These are phyloP conservation scores for Rhizopogon roseolus DNA, from an alignment of 768 basidiomycete species.

Conservation along the genomic window DNA sequence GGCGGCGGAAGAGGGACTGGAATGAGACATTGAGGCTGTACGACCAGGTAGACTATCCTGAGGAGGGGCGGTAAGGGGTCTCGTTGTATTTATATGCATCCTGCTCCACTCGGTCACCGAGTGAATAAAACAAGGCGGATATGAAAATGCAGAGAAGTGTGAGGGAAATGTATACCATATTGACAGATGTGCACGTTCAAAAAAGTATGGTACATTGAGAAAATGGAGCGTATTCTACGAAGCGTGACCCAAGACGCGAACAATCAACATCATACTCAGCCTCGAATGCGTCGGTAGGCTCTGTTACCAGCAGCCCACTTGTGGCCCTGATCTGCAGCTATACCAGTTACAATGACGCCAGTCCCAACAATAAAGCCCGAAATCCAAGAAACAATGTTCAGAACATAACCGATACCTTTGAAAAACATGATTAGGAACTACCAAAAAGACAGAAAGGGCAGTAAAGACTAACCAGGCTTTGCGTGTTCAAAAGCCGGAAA, in stretches of 20 bases:
- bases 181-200: no score
- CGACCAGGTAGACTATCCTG: constrained; percentile 79
- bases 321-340: constrained; percentile 43
- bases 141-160: neutral
- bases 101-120: no score
- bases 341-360: constrained; percentile 58
- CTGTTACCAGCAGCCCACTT: constrained; percentile 77
- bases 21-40: constrained; percentile 81
- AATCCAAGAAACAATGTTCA: constrained; percentile 61
- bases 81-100: neutral
- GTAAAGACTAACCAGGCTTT: constrained; percentile 45
- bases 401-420: constrained; percentile 56
- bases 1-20: constrained; percentile 85
- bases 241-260: neutral
- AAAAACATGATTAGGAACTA: constrained; percentile 1
- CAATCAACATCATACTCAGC: constrained; percentile 7
- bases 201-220: neutral
- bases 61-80: constrained; percentile 30
- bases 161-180: neutral
- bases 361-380: constrained; percentile 44
- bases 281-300: constrained; percentile 42
- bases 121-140: no score
- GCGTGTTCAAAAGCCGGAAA: constrained; percentile 54
- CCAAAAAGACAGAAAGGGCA: neutral
- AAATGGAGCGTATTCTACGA: neutral